Evolutionary conservation across 805 yeast genomes (phyloP), one percentile per base, ranked within the genome.

Genomic region (Ogataea corticis): DNA sequence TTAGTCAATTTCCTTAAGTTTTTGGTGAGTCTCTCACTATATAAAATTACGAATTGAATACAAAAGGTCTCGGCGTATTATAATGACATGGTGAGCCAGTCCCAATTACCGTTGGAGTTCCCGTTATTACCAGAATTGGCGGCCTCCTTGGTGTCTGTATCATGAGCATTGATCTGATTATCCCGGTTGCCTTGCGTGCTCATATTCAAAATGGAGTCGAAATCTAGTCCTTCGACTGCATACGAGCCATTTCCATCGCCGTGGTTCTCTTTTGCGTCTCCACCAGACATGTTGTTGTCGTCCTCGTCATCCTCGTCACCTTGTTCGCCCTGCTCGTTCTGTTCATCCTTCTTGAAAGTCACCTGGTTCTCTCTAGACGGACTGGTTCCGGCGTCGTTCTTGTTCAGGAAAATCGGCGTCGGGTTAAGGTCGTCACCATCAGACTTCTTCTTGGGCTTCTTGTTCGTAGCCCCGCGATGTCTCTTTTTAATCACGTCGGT

Each of bases 401-500:
- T 55, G 33, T 45, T 60, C 11, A 51, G n/a, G 13, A 54, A 47
- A 15, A 71, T 57, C 2, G 75, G 69, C 3, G 78, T 71, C 1
- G 81, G 79, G 52, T 72, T 69, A 42, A 72, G 61, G 54, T 76
- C 80, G 50, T 75, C 80, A 13, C 80, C 81, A 54, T 74, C 78
- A 28, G 59, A 54, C 42, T 55, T 58, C 45, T 58, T 55, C 49
- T 49, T 63, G 42, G 56, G 61, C 43, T 70, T 41, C 50, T 65
- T 46, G 58, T 50, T 50, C 3, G 58, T 42, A 16, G 58, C 28
- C 29, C 79, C 75, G 41, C 97, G 75, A 65, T 91, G 96, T 56
- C 99, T 77, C 66, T 90, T 88, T 65, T 90, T 89, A 45, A 92
- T 91, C 1, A 91, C 94, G 62, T 91, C 97, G 0, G 97, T 87